phyloP scores from a whole-genome alignment of 331 rosid genomes.

The Malus hybrid region DNA sequence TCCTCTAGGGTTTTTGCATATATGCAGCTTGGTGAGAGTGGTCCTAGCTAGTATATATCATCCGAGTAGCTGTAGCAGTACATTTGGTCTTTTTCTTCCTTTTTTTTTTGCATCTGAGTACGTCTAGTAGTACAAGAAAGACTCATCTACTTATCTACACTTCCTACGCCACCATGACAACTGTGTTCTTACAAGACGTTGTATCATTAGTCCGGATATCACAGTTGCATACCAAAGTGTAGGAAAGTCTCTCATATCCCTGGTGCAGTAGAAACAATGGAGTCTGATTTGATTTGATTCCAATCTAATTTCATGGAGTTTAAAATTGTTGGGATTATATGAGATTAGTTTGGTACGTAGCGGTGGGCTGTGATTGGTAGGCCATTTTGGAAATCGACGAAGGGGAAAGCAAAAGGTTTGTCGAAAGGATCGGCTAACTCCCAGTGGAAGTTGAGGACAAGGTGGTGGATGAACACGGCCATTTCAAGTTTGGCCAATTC shows the following conservation, averaged over 20 bases:
- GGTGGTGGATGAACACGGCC: conserved; percentile 93
- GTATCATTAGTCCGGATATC: background rate
- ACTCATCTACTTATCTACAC: background rate
- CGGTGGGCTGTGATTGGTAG: conserved; percentile 61
- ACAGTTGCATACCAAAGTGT: background rate
- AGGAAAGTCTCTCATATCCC: background rate
- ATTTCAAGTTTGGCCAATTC: conserved; percentile 92
- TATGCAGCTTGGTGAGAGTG: background rate
- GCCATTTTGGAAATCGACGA: conserved; percentile 85
- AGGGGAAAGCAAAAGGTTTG: conserved; percentile 69
- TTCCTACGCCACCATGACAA: background rate
- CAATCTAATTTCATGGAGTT: background rate
- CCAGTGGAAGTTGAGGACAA: conserved; percentile 81
- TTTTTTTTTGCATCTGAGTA: background rate
- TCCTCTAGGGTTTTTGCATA: background rate
- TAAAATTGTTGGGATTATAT: background rate
- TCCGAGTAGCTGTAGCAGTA: background rate
- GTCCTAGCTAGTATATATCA: background rate
- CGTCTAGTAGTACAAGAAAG: background rate
- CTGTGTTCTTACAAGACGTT: background rate
- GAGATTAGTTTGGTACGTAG: background rate
- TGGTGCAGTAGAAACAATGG: background rate
- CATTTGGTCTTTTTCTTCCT: background rate
- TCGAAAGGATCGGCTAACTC: conserved; percentile 63
- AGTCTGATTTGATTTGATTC: background rate